Conservation (phyloP, 306 rosid species). For the Dicorynia guianensis region DNA sequence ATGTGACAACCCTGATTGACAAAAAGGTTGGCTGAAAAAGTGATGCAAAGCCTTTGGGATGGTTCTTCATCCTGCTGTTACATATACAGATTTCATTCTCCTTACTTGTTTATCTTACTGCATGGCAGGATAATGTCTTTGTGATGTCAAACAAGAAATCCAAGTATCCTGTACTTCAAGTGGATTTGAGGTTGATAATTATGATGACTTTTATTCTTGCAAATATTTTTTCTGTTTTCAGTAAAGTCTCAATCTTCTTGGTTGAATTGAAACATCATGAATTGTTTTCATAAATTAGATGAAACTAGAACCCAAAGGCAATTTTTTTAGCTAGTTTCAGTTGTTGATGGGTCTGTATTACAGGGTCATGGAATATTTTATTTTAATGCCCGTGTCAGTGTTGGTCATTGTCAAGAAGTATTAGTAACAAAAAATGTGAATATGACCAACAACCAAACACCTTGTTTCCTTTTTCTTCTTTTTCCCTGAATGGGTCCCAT, state of each 20-base stretch:
- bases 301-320: neutral
- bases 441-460: slow-evolving; percentile 1
- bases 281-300: slow-evolving; percentile 18
- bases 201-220: slow-evolving; percentile 29
- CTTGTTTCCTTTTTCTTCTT: neutral
- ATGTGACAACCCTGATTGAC: slow-evolving; percentile 66
- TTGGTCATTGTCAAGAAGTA: neutral
- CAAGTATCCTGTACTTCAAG: slow-evolving; percentile 75
- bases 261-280: slow-evolving; percentile 28
- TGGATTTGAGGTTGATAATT: slow-evolving; percentile 59
- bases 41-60: neutral
- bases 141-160: slow-evolving; percentile 82
- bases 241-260: slow-evolving; percentile 20
- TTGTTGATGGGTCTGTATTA: slow-evolving; percentile 32
- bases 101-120: slow-evolving; percentile 17
- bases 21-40: slow-evolving; percentile 55
- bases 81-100: slow-evolving; percentile 34
- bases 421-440: neutral
- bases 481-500: neutral
- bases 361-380: slow-evolving; percentile 5
- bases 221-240: slow-evolving; percentile 25
- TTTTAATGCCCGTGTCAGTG: neutral
- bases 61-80: neutral
- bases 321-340: slow-evolving; percentile 29
- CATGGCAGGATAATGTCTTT: slow-evolving; percentile 67